A percentile compares a stretch with the other conserved stretches of the same genome.
Evolutionary conservation across 129 eudicot genomes (phyloP).

Genomic region (Artemisia tridentata): DNA sequence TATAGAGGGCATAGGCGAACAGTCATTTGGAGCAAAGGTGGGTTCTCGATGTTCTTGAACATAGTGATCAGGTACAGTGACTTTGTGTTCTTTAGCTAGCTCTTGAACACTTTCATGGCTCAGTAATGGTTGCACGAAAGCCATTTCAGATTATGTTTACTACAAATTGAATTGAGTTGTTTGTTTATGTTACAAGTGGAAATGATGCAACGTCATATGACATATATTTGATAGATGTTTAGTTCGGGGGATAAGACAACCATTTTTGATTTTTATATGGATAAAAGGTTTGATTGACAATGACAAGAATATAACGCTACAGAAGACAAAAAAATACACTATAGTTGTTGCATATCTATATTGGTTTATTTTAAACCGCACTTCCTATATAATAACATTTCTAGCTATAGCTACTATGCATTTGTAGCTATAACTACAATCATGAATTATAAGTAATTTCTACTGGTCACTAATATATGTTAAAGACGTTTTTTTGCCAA

Average conservation of each 20-base stretch:
- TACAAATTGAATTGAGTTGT: background rate
- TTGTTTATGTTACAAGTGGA: constrained; percentile 22
- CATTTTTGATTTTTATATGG: constrained; percentile 4
- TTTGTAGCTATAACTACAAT: constrained; percentile 6
- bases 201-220: constrained; percentile 5
- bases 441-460: too few species aligned
- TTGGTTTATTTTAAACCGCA: background rate
- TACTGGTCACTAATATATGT: too few species aligned
- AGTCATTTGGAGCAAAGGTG: constrained; percentile 8
- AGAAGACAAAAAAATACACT: constrained; percentile 4
- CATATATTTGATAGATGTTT: constrained; percentile 10
- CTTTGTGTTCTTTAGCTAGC: constrained; percentile 32
- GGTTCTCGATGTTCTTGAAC: constrained; percentile 44
- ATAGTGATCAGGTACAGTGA: constrained; percentile 29
- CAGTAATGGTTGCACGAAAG: constrained; percentile 20
- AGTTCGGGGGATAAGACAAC: constrained; percentile 19
- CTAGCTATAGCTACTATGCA: background rate
- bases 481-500: too few species aligned
- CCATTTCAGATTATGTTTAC: constrained; percentile 19
- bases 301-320: constrained; percentile 23
- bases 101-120: constrained; percentile 42
- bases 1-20: constrained; percentile 18
- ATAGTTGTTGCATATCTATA: background rate
- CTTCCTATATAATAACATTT: background rate
- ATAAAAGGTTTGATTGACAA: constrained; percentile 19